A percentile compares a stretch with the other conserved stretches of the same genome.
These are phyloP conservation scores for Myrmaecium sp. DNA, from an alignment of 2,329 filamentous ascomycete genomes.

Conservation along the genomic window DNA sequence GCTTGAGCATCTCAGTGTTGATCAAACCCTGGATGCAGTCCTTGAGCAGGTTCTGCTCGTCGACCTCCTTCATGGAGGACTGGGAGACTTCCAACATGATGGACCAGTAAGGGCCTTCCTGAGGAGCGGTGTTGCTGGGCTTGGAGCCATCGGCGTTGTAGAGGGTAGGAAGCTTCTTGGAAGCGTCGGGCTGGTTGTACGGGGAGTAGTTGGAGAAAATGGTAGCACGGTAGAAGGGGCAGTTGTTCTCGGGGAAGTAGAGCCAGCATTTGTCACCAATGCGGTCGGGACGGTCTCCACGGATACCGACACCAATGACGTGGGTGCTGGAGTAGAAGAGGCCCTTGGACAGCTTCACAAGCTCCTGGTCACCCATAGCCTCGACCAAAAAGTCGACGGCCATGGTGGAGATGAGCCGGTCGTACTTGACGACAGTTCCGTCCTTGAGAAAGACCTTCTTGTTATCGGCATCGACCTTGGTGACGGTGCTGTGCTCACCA, in stretches of 20 bases:
- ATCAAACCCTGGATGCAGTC: conserved; percentile 92
- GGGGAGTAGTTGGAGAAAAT: conserved; percentile 99
- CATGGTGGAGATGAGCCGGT: conserved; percentile 93
- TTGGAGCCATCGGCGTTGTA: conserved; percentile 76
- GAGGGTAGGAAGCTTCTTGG: conserved; percentile 71
- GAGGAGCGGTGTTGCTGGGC: conserved; percentile 50
- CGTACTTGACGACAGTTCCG: conserved; percentile 77
- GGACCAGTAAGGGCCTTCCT: conserved; percentile 96
- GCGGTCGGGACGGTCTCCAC: conserved; percentile 77
- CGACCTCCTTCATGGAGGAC: conserved; percentile 86
- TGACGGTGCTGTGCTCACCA: conserved; percentile 68
- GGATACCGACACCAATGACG: conserved; percentile 89
- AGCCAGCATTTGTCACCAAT: conserved; percentile 99
- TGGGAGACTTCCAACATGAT: conserved; percentile 99
- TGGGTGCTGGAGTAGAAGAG: conserved; percentile 96
- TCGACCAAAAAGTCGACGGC: conserved; percentile 77
- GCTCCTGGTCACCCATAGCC: conserved; percentile 73
- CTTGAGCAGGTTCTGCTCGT: conserved; percentile 65
- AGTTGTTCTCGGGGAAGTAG: conserved; percentile 98
- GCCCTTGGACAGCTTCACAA: conserved; percentile 68
- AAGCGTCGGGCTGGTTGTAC: conserved; percentile 80
- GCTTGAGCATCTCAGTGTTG: conserved; percentile 92
- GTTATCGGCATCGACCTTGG: conserved; percentile 69
- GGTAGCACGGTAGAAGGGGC: conserved; percentile 96
- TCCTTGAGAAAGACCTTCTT: conserved; percentile 71